Evolutionary conservation across 805 yeast genomes (phyloP).

Genomic region (Barnettozyma botsteinii): DNA sequence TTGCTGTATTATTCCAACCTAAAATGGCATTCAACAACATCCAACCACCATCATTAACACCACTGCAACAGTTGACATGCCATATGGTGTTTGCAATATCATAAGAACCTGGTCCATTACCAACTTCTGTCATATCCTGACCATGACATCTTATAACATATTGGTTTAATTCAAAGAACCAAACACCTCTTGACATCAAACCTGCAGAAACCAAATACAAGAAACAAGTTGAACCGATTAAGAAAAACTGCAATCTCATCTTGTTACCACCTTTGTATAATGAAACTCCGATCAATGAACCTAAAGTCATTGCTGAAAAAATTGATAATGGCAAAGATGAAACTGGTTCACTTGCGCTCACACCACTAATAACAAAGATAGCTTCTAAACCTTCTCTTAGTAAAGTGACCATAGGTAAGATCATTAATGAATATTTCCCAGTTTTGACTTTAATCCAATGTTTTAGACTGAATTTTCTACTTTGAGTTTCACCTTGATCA

Average conservation of each 20-base stretch:
- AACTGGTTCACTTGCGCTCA: conserved; percentile 68
- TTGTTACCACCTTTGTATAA: conserved; percentile 78
- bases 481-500: background rate
- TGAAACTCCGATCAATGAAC: conserved; percentile 57
- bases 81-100: conserved; percentile 74
- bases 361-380: conserved; percentile 86
- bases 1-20: conserved; percentile 94
- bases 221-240: conserved; percentile 74
- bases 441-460: conserved; percentile 15
- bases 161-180: conserved; percentile 79
- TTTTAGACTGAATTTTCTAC: conserved; percentile 6
- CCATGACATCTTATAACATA: conserved; percentile 74
- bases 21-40: conserved; percentile 83
- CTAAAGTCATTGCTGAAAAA: conserved; percentile 51
- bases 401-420: conserved; percentile 79
- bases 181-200: conserved; percentile 77
- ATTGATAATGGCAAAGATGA: conserved; percentile 62
- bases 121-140: conserved; percentile 78
- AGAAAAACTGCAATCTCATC: conserved; percentile 66
- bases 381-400: conserved; percentile 91
- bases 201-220: conserved; percentile 86
- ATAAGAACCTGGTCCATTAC: conserved; percentile 91
- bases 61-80: conserved; percentile 95
- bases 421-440: conserved; percentile 62
- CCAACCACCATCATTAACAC: conserved; percentile 87